phyloP scores from a whole-genome alignment of 2,329 filamentous ascomycete species.

The Basipetospora chlamydospora region DNA sequence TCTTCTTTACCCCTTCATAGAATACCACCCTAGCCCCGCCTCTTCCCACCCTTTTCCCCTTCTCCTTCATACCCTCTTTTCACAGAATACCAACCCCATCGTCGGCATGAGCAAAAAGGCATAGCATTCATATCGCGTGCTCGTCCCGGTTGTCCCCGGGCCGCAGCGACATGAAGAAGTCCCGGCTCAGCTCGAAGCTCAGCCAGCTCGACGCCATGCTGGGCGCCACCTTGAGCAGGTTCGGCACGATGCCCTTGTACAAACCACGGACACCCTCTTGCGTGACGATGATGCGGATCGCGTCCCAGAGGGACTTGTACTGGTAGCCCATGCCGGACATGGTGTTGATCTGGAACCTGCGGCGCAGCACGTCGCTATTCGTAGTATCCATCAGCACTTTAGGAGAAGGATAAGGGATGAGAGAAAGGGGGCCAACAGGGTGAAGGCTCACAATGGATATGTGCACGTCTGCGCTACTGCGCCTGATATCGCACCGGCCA shows the following conservation, averaged over 20 bases:
- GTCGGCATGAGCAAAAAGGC: too few relatives aligned
- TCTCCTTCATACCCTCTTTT: too few relatives aligned
- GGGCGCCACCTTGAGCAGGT: slow-evolving; percentile 89
- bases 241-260: slow-evolving; percentile 93
- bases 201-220: slow-evolving; percentile 99
- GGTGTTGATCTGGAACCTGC: slow-evolving; percentile 95
- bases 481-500: slow-evolving; percentile 85
- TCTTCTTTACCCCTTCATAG: too few relatives aligned
- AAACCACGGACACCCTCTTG: slow-evolving; percentile 76
- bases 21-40: too few relatives aligned
- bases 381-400: slow-evolving; percentile 12
- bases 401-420: neutral
- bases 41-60: too few relatives aligned
- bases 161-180: slow-evolving; percentile 58
- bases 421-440: neutral
- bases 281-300: slow-evolving; percentile 63
- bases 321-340: slow-evolving; percentile 98
- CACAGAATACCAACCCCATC: too few relatives aligned
- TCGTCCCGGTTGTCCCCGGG: slow-evolving; percentile 19
- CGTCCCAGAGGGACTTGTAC: slow-evolving; percentile 78
- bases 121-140: neutral
- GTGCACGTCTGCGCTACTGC: slow-evolving; percentile 95
- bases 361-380: slow-evolving; percentile 69
- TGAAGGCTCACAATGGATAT: slow-evolving; percentile 72
- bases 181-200: slow-evolving; percentile 86